phyloP scores from a whole-genome alignment of 2,329 filamentous ascomycete species.

The Blastomyces percursus region DNA sequence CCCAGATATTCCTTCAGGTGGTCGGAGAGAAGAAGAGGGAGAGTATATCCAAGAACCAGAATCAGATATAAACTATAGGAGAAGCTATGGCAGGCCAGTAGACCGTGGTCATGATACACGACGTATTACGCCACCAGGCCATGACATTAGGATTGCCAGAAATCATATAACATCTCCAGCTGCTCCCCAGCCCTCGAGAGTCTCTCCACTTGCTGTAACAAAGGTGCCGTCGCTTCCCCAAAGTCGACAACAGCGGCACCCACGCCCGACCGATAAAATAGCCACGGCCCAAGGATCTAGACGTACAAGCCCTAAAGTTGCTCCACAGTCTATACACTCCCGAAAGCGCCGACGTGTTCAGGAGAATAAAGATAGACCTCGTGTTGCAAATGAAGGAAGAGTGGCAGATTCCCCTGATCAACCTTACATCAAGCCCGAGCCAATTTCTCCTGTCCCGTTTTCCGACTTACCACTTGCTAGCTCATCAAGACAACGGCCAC shows the following conservation, averaged over 20 bases:
- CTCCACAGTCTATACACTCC: constrained; percentile 33
- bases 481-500: constrained; percentile 22
- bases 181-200: constrained; percentile 65
- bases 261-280: constrained; percentile 21
- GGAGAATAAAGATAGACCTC: constrained; percentile 26
- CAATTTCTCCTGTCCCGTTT: constrained; percentile 50
- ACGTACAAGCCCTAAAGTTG: constrained; percentile 36
- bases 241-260: constrained; percentile 40
- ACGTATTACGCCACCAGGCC: constrained; percentile 27
- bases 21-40: constrained; percentile 19
- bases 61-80: constrained; percentile 25
- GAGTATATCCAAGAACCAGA: constrained; percentile 18
- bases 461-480: constrained; percentile 32
- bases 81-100: constrained; percentile 31
- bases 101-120: constrained; percentile 33
- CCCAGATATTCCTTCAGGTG: constrained; percentile 27
- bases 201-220: constrained; percentile 45
- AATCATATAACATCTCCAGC: constrained; percentile 62
- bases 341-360: constrained; percentile 43
- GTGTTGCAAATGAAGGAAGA: constrained; percentile 25
- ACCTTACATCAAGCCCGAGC: constrained; percentile 52
- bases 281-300: constrained; percentile 24
- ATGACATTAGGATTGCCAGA: constrained; percentile 54
- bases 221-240: constrained; percentile 45
- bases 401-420: constrained; percentile 32